phyloP scores from a whole-genome alignment of 768 basidiomycete genomes.

The Lactarius trivialis region DNA sequence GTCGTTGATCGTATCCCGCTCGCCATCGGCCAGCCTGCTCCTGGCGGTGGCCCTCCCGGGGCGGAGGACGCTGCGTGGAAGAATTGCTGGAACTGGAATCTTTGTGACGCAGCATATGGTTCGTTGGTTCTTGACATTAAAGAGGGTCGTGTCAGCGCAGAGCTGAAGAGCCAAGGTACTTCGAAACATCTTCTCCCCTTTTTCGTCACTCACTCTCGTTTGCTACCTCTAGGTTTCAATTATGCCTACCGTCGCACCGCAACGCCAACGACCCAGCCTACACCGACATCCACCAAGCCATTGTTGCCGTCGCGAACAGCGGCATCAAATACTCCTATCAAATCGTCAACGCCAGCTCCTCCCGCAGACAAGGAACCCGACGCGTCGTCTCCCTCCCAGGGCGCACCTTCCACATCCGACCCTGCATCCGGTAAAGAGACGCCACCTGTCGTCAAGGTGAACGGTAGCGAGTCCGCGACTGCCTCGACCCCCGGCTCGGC shows the following conservation, averaged over 20 bases:
- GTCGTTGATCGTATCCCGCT: slow-evolving; percentile 79
- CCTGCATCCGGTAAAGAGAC: slow-evolving; percentile 15
- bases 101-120: slow-evolving; percentile 94
- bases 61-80: slow-evolving; percentile 95
- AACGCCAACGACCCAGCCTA: slow-evolving; percentile 45
- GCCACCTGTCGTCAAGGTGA: slow-evolving; percentile 18
- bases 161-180: slow-evolving; percentile 87
- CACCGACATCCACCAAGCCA: slow-evolving; percentile 52
- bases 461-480: slow-evolving; percentile 34
- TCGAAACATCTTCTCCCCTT: slow-evolving; percentile 14
- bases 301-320: slow-evolving; percentile 40
- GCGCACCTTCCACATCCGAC: background rate
- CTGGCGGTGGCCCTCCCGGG: slow-evolving; percentile 37
- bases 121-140: slow-evolving; percentile 82
- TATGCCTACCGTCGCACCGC: slow-evolving; percentile 85
- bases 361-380: slow-evolving; percentile 9
- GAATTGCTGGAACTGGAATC: slow-evolving; percentile 99
- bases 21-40: slow-evolving; percentile 38
- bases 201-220: background rate
- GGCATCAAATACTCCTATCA: slow-evolving; percentile 29
- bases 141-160: slow-evolving; percentile 87
- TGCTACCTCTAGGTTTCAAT: slow-evolving; percentile 67
- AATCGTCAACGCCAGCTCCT: slow-evolving; percentile 32
- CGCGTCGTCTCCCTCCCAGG: background rate
- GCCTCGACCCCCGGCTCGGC: slow-evolving; percentile 23